Percentiles rank a stretch among this genome's conserved stretches.
phyloP scores from a whole-genome alignment of 2,329 filamentous ascomycete species.

The Colletotrichum sp. region DNA sequence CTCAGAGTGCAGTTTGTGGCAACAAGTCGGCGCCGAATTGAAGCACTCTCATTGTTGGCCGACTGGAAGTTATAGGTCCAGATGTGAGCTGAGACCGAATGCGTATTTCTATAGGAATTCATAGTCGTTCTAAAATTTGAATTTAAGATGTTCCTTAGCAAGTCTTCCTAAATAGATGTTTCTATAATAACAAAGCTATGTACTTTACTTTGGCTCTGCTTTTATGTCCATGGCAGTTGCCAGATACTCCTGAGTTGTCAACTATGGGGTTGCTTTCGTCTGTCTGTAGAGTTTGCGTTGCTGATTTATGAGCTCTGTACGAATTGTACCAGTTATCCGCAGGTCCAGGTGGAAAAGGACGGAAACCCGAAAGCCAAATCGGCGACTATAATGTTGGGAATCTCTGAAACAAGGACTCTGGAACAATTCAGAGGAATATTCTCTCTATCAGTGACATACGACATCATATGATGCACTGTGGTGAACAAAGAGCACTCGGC shows the following conservation, averaged over 20 bases:
- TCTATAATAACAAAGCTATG: not conserved
- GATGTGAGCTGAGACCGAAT: not conserved
- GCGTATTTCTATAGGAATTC: not conserved
- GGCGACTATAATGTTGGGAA: too few relatives aligned
- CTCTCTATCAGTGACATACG: too few relatives aligned
- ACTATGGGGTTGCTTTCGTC: not conserved
- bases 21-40: not conserved
- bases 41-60: not conserved
- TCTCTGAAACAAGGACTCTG: too few relatives aligned
- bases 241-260: not conserved
- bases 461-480: too few relatives aligned
- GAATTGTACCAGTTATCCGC: not conserved
- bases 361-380: too few relatives aligned
- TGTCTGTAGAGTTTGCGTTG: not conserved
- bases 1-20: not conserved
- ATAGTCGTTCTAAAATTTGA: not conserved
- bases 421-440: too few relatives aligned
- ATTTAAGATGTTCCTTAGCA: not conserved
- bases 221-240: not conserved
- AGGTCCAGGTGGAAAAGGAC: too few relatives aligned
- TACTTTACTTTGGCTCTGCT: not conserved
- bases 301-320: not conserved
- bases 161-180: accelerated
- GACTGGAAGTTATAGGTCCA: not conserved
- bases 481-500: too few relatives aligned